These are phyloP conservation scores for Coemansia sp. DNA, from an alignment of 192 early-diverging fungal genomes.

Conservation along the genomic window DNA sequence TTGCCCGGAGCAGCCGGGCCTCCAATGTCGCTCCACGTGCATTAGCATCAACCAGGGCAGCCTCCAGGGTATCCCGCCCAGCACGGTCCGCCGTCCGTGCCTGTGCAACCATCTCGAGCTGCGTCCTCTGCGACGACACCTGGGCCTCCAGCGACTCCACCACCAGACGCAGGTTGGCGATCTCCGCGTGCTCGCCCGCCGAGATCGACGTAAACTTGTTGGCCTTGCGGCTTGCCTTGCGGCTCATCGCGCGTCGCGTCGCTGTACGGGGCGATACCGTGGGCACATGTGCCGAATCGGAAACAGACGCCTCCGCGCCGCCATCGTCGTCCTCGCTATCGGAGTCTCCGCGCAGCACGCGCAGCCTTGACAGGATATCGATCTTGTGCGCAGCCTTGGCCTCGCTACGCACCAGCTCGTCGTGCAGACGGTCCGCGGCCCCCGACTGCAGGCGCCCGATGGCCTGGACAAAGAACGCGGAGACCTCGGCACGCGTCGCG, in stretches of 20 bases:
- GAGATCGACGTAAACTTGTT: conserved; percentile 50
- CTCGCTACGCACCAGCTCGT: conserved; percentile 40
- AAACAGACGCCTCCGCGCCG: background rate
- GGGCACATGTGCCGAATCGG: conserved; percentile 34
- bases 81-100: conserved; percentile 29
- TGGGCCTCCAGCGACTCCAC: conserved; percentile 28
- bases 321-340: conserved; percentile 11
- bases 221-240: conserved; percentile 43
- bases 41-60: conserved; percentile 34
- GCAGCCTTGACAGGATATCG: conserved; percentile 51
- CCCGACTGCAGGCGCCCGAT: conserved; percentile 52
- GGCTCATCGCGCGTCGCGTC: conserved; percentile 40
- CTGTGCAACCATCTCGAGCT: conserved; percentile 37
- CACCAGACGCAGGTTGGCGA: conserved; percentile 10
- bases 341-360: conserved; percentile 3
- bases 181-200: conserved; percentile 39
- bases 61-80: conserved; percentile 22
- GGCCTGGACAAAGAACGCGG: conserved; percentile 46
- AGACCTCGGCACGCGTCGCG: conserved; percentile 58
- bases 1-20: conserved; percentile 15
- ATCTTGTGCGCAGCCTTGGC: conserved; percentile 47
- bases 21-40: conserved; percentile 16
- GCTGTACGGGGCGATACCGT: conserved; percentile 48
- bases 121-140: conserved; percentile 23
- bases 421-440: conserved; percentile 40